Evolutionary conservation across 495 filamentous ascomycete genomes (phyloP), one percentile per base, ranked within the genome.

Genomic region (Hypoxylon trugodes): DNA sequence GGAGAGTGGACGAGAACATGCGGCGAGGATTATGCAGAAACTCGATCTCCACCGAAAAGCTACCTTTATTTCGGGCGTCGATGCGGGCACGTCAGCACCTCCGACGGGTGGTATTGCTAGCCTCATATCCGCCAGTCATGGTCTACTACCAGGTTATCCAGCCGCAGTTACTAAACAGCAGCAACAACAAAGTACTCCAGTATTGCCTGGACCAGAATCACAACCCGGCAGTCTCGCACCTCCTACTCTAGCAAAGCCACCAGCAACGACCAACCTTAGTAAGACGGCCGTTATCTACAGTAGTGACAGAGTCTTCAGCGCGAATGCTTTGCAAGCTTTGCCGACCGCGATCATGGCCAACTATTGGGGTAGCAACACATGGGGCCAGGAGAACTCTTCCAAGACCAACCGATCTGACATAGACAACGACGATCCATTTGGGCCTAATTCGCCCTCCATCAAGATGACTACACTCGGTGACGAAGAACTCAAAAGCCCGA

Each of bases 341-440:
- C 90, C 92, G 0, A 89, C 87, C 55, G 92, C 90, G 15, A 85
- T 96, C 63, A 87, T 96, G 83, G 93, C 92, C 15, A 97, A 97
- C 67, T 79, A 95, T 50, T 97, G 93, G 93, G 93, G 93, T 38
- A 94, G 87, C 74, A 87, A 85, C 32, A 87, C 92, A 33, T 96
- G 91, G 89, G 87, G 89, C 5, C 87, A 89, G 53, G 78, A 93
- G 21, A 91, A 91, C 63, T 82, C 82, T 10, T 70, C 90, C 6
- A 59, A 64, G 55, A 41, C 26, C 6, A 64, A 38, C 6, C 54
- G 26, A 21, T 59, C 60, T 8, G 69, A 73, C 42, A 36, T 69
- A 13, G 83, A 87, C 61, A 68, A 76, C 35, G 87, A 88, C 25
- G 82, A 86, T 45, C 68, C 79, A 4, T 79, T 81, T 16, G 55